Conservation (phyloP, 2,329 filamentous ascomycete genomes). For the Aspergillus japonicus region DNA sequence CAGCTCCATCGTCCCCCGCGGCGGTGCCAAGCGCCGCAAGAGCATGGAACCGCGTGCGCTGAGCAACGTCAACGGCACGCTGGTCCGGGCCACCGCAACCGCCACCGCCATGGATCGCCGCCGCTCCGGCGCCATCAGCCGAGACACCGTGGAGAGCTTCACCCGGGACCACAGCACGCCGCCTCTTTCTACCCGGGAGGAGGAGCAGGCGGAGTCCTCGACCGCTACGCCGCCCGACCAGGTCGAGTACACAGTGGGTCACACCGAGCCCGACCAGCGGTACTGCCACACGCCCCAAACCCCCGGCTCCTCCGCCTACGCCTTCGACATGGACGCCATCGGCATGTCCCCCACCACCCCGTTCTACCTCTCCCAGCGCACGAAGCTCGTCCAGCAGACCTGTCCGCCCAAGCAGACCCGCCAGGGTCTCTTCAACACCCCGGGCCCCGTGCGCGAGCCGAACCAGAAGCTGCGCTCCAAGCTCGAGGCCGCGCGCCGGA, state of each 20-base stretch:
- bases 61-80: slow-evolving; percentile 65
- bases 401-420: slow-evolving; percentile 54
- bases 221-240: no score
- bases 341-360: slow-evolving; percentile 48
- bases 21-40: slow-evolving; percentile 70
- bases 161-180: slow-evolving; percentile 32
- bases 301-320: slow-evolving; percentile 31
- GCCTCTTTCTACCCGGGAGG: slow-evolving; percentile 14
- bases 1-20: slow-evolving; percentile 64
- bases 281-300: slow-evolving; percentile 33
- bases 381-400: slow-evolving; percentile 51
- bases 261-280: slow-evolving; percentile 20
- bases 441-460: slow-evolving; percentile 28
- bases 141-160: slow-evolving; percentile 35
- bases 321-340: slow-evolving; percentile 39
- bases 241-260: slow-evolving; percentile 11
- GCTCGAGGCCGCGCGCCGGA: slow-evolving; percentile 69
- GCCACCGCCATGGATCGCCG: slow-evolving; percentile 28
- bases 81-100: slow-evolving; percentile 45
- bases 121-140: slow-evolving; percentile 30
- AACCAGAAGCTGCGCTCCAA: slow-evolving; percentile 54
- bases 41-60: slow-evolving; percentile 76
- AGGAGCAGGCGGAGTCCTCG: not conserved
- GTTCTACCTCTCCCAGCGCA: slow-evolving; percentile 46
- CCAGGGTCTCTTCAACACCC: slow-evolving; percentile 41